These are phyloP conservation scores for Penstemon newberryi DNA, from an alignment of 257 asterid genomes.

Conservation along the genomic window DNA sequence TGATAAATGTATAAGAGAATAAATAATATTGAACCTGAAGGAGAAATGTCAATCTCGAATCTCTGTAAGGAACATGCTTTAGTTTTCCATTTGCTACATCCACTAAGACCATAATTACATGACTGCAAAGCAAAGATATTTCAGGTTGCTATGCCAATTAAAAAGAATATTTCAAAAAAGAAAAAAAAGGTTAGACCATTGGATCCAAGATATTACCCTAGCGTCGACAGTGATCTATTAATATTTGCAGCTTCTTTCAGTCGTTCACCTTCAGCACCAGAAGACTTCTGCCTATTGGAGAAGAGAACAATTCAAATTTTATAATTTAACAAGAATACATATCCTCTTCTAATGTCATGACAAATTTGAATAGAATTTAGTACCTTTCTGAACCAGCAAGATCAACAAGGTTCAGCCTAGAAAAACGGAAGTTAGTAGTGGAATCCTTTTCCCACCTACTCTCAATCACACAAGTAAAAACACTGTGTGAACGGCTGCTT, in stretches of 20 bases:
- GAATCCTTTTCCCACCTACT: slow-evolving; percentile 96
- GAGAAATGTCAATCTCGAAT: slow-evolving; percentile 90
- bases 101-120: slow-evolving; percentile 95
- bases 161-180: slow-evolving; percentile 5
- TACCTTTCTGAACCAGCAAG: slow-evolving; percentile 99
- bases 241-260: slow-evolving; percentile 93
- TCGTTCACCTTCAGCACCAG: slow-evolving; percentile 99
- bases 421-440: slow-evolving; percentile 76
- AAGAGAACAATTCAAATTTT: slow-evolving; percentile 21
- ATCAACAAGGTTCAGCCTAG: slow-evolving; percentile 96
- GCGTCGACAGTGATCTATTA: slow-evolving; percentile 84
- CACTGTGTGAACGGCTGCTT: slow-evolving; percentile 99
- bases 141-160: slow-evolving; percentile 21
- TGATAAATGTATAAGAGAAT: slow-evolving; percentile 3
- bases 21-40: slow-evolving; percentile 69
- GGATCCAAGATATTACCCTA: slow-evolving; percentile 58
- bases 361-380: slow-evolving; percentile 13
- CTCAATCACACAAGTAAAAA: slow-evolving; percentile 95
- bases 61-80: slow-evolving; percentile 90
- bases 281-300: slow-evolving; percentile 77
- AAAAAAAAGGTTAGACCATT: slow-evolving; percentile 4
- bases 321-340: not conserved
- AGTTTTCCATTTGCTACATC: slow-evolving; percentile 92
- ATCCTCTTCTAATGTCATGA: not conserved
- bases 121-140: slow-evolving; percentile 47